Percentiles rank a stretch among this genome's conserved stretches.
These are phyloP conservation scores for Ramalina intermedia DNA, from an alignment of 495 filamentous ascomycete species.

Conservation along the genomic window DNA sequence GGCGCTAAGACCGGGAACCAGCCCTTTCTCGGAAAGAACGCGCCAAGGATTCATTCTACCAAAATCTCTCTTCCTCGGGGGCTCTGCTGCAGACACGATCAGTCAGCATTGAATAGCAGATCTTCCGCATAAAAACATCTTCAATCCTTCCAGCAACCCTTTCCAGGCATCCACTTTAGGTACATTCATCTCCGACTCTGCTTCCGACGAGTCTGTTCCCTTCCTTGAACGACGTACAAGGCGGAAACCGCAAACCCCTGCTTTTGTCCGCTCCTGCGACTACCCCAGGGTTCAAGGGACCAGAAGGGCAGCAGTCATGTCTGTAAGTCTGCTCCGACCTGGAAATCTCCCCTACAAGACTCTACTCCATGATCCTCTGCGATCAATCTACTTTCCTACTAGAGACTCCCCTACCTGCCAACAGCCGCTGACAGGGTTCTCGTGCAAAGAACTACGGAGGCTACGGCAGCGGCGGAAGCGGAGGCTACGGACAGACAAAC, in stretches of 20 bases:
- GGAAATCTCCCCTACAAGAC: too few species aligned
- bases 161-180: slow-evolving; percentile 3
- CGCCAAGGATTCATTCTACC: too few species aligned
- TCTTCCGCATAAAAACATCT: neutral
- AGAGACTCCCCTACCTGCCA: neutral
- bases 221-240: neutral
- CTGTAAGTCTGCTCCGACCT: neutral
- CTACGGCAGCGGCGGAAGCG: slow-evolving; percentile 8
- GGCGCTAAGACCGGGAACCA: too few species aligned
- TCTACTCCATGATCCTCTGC: neutral
- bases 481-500: slow-evolving; percentile 48
- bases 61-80: too few species aligned
- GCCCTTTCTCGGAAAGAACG: too few species aligned
- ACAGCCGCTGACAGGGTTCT: neutral
- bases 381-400: neutral
- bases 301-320: neutral
- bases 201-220: neutral
- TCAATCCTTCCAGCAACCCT: neutral
- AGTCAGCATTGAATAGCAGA: neutral
- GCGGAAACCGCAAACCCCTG: neutral
- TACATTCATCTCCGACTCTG: neutral
- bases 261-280: neutral
- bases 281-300: neutral
- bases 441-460: neutral
- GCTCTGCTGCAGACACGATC: neutral